Evolutionary conservation across 2,329 filamentous ascomycete species (phyloP).

Genomic region (Monilinia fructicola): DNA sequence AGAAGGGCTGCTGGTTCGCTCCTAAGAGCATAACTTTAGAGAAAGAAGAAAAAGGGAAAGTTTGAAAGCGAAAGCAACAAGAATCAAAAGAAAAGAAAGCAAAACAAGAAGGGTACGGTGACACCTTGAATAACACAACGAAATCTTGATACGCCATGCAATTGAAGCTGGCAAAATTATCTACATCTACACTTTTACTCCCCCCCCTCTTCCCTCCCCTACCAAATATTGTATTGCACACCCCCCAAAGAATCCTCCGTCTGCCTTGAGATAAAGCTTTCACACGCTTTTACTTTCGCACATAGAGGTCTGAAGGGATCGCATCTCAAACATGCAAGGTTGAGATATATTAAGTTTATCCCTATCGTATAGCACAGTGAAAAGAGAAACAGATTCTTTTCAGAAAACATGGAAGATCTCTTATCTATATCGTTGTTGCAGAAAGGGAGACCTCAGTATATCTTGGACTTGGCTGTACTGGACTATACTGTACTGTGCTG

Average conservation of each 20-base stretch:
- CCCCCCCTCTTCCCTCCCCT: neutral
- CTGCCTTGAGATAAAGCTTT: slow-evolving; percentile 22
- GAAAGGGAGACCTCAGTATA: neutral
- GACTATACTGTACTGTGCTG: neutral
- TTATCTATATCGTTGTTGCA: slow-evolving; percentile 9
- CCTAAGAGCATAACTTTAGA: slow-evolving; percentile 28
- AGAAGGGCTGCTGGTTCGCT: slow-evolving; percentile 27
- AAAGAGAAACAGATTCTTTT: slow-evolving; percentile 3
- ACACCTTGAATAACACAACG: slow-evolving; percentile 38
- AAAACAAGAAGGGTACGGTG: slow-evolving; percentile 39
- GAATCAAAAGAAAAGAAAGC: slow-evolving; percentile 1
- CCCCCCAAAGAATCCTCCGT: slow-evolving; percentile 17
- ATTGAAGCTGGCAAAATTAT: slow-evolving; percentile 25
- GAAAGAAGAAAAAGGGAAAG: neutral
- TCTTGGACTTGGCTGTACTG: slow-evolving; percentile 5
- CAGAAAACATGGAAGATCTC: neutral
- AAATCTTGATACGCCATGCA: slow-evolving; percentile 27
- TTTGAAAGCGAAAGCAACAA: slow-evolving; percentile 17
- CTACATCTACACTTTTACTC: slow-evolving; percentile 9
- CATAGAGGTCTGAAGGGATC: slow-evolving; percentile 21
- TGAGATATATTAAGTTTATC: slow-evolving; percentile 7
- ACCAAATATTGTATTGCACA: slow-evolving; percentile 17
- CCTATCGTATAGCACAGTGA: slow-evolving; percentile 16
- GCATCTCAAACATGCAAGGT: slow-evolving; percentile 20
- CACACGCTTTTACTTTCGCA: slow-evolving; percentile 21